These are phyloP conservation scores for Populus hybrid DNA, from an alignment of 441 rosid genomes.

Conservation along the genomic window DNA sequence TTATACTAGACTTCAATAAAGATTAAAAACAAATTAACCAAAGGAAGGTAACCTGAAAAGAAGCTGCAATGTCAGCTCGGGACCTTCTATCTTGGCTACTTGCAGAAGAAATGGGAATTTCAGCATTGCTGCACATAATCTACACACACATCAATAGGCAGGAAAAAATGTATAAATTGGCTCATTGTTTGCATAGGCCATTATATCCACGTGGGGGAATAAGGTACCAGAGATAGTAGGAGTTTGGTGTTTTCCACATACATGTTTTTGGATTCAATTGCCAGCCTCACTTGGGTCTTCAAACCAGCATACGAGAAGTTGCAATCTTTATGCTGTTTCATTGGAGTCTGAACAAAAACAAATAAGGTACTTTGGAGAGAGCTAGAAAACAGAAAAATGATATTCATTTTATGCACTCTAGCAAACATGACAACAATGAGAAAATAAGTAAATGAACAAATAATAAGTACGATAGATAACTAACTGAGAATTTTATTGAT, in stretches of 20 bases:
- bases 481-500: slow-evolving; percentile 70
- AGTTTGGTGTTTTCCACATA: slow-evolving; percentile 27
- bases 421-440: slow-evolving; percentile 1
- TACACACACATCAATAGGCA: slow-evolving; percentile 16
- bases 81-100: slow-evolving; percentile 66
- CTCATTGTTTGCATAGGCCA: neutral
- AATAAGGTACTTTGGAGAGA: slow-evolving; percentile 10
- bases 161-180: neutral
- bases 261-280: slow-evolving; percentile 85
- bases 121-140: slow-evolving; percentile 54
- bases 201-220: neutral
- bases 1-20: neutral
- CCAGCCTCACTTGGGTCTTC: slow-evolving; percentile 91
- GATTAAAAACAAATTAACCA: neutral
- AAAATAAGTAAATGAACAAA: slow-evolving; percentile 6
- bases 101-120: slow-evolving; percentile 65
- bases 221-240: slow-evolving; percentile 8
- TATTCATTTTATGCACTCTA: neutral
- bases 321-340: slow-evolving; percentile 91
- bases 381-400: slow-evolving; percentile 3
- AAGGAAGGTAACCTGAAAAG: slow-evolving; percentile 69
- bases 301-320: slow-evolving; percentile 96
- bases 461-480: slow-evolving; percentile 21
- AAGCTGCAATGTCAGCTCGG: slow-evolving; percentile 92
- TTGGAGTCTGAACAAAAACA: slow-evolving; percentile 57